Conservation (phyloP, 2,329 filamentous ascomycete genomes). For the Stromatinia cepivora region DNA sequence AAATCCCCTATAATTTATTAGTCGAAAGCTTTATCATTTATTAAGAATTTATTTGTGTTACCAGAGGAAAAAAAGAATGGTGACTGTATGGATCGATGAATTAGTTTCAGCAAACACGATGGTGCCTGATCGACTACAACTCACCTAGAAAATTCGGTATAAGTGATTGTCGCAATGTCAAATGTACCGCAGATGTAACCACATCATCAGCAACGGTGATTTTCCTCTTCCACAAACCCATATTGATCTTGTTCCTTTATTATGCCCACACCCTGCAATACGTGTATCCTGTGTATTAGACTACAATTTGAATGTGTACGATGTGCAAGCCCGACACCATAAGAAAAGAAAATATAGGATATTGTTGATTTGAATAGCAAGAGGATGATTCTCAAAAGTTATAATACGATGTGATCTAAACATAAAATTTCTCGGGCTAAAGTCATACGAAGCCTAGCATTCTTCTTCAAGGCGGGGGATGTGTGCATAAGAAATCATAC, state of each 20-base stretch:
- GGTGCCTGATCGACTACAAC: not conserved
- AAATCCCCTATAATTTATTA: constrained; percentile 42
- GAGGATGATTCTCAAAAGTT: not conserved
- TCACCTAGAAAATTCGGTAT: constrained; percentile 35
- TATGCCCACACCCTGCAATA: not conserved
- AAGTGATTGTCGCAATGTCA: constrained; percentile 43
- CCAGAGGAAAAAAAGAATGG: constrained; percentile 55
- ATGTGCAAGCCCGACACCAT: not conserved
- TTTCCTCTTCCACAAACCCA: constrained; percentile 41
- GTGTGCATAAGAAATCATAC: not conserved
- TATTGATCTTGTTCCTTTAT: constrained; percentile 22
- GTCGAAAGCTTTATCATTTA: not conserved
- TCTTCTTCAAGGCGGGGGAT: not conserved
- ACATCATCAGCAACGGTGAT: constrained; percentile 42
- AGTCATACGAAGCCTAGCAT: not conserved
- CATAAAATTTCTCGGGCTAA: not conserved
- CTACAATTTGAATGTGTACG: not conserved
- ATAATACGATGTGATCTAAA: not conserved
- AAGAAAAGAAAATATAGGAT: not conserved
- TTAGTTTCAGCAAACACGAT: constrained; percentile 18
- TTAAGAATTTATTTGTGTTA: not conserved
- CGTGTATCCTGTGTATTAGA: not conserved
- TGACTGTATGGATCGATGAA: constrained; percentile 42
- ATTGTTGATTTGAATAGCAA: not conserved
- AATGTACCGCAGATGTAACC: constrained; percentile 40